Evolutionary conservation across 1,284 basidiomycete species (phyloP).

Genomic region (Cryptococcus maquisensis): DNA sequence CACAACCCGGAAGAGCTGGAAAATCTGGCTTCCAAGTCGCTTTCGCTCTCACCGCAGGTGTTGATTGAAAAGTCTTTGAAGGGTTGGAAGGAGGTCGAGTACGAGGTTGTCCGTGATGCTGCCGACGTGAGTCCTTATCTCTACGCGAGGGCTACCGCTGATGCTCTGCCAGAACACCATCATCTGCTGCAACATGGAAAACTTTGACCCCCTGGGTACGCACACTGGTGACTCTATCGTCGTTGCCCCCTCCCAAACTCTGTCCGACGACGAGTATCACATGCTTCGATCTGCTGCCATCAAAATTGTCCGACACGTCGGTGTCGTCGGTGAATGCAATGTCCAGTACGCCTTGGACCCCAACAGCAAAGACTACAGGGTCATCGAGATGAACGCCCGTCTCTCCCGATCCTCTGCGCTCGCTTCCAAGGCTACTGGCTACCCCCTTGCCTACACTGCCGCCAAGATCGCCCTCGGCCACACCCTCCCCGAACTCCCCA

Average conservation of each 20-base stretch:
- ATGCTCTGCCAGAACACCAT: slow-evolving; percentile 63
- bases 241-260: slow-evolving; percentile 95
- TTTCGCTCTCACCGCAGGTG: slow-evolving; percentile 90
- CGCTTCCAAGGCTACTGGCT: slow-evolving; percentile 98
- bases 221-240: slow-evolving; percentile 99
- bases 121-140: slow-evolving; percentile 64
- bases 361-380: slow-evolving; percentile 86
- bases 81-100: slow-evolving; percentile 99
- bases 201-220: slow-evolving; percentile 97
- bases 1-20: slow-evolving; percentile 92
- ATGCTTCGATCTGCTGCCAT: slow-evolving; percentile 97
- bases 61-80: slow-evolving; percentile 98
- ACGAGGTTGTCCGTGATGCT: slow-evolving; percentile 98
- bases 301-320: slow-evolving; percentile 95
- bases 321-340: slow-evolving; percentile 91
- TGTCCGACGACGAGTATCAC: slow-evolving; percentile 97
- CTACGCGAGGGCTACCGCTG: slow-evolving; percentile 1
- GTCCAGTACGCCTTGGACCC: slow-evolving; percentile 98
- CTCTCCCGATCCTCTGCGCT: slow-evolving; percentile 70
- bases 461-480: slow-evolving; percentile 99
- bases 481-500: slow-evolving; percentile 95
- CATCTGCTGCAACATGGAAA: slow-evolving; percentile 99
- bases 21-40: slow-evolving; percentile 85
- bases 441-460: slow-evolving; percentile 97
- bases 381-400: slow-evolving; percentile 96